Conservation (phyloP, 495 filamentous ascomycete genomes). For the Echria macrotheca region DNA sequence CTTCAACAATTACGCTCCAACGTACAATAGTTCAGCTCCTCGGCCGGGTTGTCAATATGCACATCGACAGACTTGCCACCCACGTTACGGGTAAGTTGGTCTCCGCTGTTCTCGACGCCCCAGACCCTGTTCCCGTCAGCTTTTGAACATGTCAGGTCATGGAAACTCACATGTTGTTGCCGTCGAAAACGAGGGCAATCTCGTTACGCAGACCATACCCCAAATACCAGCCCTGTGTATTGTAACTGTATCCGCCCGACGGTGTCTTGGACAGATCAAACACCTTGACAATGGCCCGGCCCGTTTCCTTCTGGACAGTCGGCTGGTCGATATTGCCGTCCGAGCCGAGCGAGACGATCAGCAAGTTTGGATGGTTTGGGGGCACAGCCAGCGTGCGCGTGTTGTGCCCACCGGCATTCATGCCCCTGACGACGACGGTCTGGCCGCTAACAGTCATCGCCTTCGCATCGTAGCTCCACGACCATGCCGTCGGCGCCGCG, state of each 20-base stretch:
- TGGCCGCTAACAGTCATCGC: conserved; percentile 38
- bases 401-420: conserved; percentile 51
- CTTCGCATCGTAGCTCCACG: conserved; percentile 54
- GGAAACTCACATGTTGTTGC: conserved; percentile 9
- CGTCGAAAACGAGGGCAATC: conserved; percentile 57
- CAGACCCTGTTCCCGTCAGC: conserved; percentile 10
- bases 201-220: conserved; percentile 66
- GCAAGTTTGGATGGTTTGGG: conserved; percentile 39
- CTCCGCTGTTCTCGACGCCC: conserved; percentile 62
- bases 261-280: conserved; percentile 50
- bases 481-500: conserved; percentile 48
- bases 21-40: conserved; percentile 69
- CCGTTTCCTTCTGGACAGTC: conserved; percentile 42
- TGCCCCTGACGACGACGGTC: conserved; percentile 48
- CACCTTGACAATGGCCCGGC: conserved; percentile 55
- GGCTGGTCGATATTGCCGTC: conserved; percentile 51
- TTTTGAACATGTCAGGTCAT: not conserved
- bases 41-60: conserved; percentile 62
- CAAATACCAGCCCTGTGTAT: conserved; percentile 48
- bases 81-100: conserved; percentile 48
- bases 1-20: no score
- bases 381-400: conserved; percentile 53
- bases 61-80: conserved; percentile 50
- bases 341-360: conserved; percentile 56
- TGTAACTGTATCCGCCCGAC: conserved; percentile 42